Percentiles rank a stretch among this genome's conserved stretches.
Evolutionary conservation across 192 early-diverging fungal species (phyloP).

Genomic region (Neocallimastix lanati): DNA sequence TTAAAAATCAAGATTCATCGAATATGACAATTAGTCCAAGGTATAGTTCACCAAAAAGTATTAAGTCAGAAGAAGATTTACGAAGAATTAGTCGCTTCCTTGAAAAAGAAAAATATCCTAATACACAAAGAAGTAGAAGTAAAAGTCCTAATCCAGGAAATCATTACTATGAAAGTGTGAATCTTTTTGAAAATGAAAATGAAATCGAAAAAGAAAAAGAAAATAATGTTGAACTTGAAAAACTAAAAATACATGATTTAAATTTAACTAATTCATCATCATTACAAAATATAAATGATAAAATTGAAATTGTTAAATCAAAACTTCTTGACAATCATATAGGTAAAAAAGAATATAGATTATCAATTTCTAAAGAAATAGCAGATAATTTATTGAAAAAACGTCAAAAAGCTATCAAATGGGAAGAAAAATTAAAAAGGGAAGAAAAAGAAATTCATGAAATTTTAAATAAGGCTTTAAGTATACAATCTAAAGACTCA

Average conservation of each 20-base stretch:
- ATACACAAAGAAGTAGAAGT: not conserved
- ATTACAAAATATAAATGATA: not conserved
- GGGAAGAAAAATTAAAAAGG: not conserved
- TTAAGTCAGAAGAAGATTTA: not conserved
- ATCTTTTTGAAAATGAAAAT: not conserved
- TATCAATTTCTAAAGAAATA: not conserved
- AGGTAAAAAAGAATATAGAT: not conserved
- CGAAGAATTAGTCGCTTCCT: not conserved
- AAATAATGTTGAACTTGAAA: too few relatives aligned
- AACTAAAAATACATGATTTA: too few relatives aligned
- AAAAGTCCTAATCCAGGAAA: not conserved
- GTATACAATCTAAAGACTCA: not conserved
- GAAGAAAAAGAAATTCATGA: not conserved
- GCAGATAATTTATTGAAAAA: not conserved
- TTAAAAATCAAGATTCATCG: not conserved
- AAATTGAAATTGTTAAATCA: not conserved
- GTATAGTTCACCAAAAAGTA: not conserved
- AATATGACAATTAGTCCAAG: not conserved
- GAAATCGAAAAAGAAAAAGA: not conserved
- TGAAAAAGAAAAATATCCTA: not conserved
- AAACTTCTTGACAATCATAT: not conserved
- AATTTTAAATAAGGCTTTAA: not conserved
- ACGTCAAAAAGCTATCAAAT: not conserved
- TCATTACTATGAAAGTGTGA: not conserved
- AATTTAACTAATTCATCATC: too few relatives aligned